Percentiles rank a stretch among this genome's conserved stretches.
Conservation (phyloP, 257 asterid genomes). For the Rhazya stricta region DNA sequence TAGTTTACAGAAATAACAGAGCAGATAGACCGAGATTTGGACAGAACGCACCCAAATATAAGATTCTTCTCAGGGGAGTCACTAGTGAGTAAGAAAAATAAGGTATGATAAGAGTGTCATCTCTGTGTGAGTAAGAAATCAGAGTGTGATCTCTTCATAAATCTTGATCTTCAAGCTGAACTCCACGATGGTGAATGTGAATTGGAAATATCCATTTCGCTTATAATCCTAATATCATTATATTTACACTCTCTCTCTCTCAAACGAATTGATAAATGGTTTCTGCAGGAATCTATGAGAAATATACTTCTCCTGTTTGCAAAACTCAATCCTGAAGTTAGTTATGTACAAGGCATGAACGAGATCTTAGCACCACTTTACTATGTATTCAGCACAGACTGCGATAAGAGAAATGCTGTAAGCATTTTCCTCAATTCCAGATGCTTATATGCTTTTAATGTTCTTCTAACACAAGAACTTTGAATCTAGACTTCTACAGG, state of each 20-base stretch:
- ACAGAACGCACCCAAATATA: slow-evolving; percentile 18
- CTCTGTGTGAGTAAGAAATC: slow-evolving; percentile 12
- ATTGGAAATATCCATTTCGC: not conserved
- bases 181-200: not conserved
- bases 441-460: not conserved
- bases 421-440: not conserved
- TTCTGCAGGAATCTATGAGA: slow-evolving; percentile 21
- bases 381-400: slow-evolving; percentile 21
- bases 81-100: slow-evolving; percentile 17
- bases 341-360: slow-evolving; percentile 30
- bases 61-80: slow-evolving; percentile 21
- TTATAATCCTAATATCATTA: not conserved
- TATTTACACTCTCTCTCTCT: not conserved
- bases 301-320: slow-evolving; percentile 25
- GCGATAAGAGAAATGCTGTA: slow-evolving; percentile 17
- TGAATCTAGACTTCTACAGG: not conserved
- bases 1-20: slow-evolving; percentile 22
- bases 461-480: not conserved
- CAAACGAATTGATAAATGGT: not conserved
- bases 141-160: not conserved
- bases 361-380: slow-evolving; percentile 24
- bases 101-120: slow-evolving; percentile 1
- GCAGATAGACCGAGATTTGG: slow-evolving; percentile 22
- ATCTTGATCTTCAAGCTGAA: not conserved
- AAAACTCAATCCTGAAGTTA: slow-evolving; percentile 24